Evolutionary conservation across 805 yeast species (phyloP), one percentile per base, ranked within the genome.

Genomic region (Yarrowia porcina): DNA sequence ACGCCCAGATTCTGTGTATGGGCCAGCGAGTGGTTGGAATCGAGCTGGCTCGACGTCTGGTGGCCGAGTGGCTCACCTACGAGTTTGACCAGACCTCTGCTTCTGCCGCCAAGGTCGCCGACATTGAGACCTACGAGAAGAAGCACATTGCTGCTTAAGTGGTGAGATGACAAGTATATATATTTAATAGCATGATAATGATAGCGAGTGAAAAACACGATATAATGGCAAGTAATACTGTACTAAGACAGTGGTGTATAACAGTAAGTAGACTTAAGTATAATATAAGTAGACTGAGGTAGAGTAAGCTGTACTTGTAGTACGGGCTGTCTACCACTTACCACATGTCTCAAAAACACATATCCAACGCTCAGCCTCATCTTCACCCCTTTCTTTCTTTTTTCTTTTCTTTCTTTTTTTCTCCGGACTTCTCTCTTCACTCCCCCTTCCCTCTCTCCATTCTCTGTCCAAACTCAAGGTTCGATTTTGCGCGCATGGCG

Each of bases 21-120:
- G 82, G 82, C 0, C 77, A 79, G 67, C 71, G 82, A 64, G 82
- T 79, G 8, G 71, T 79, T 41, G 82, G 82, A 1, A 54, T 76
- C 6, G 79, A 79, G 66, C 71, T 79, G 30, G 81, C 81, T 17
- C 69, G 76, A 63, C 70, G 81, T 64, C 71, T 79, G 59, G 81
- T 73, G 18, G 72, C 72, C 63, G 82, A 79, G 66, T 79, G 82
- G 82, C 64, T 79, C 33, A 71, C 76, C 3, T 79, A 79, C 65
- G 68, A 44, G 32, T 79, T 79, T 66, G 82, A 79, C 66, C 68
- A 72, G 35, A 42, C 70, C 18, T 70, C 75, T 45, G 78, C 79
- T 7, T 75, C 79, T 33, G 81, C 82, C 17, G 74, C 69, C 15
- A 79, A 79, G 69, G 80, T 79, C 13, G 70, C 69, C 20, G 76